Evolutionary conservation across 2,329 filamentous ascomycete species (phyloP).

Genomic region (Coniella vitis): DNA sequence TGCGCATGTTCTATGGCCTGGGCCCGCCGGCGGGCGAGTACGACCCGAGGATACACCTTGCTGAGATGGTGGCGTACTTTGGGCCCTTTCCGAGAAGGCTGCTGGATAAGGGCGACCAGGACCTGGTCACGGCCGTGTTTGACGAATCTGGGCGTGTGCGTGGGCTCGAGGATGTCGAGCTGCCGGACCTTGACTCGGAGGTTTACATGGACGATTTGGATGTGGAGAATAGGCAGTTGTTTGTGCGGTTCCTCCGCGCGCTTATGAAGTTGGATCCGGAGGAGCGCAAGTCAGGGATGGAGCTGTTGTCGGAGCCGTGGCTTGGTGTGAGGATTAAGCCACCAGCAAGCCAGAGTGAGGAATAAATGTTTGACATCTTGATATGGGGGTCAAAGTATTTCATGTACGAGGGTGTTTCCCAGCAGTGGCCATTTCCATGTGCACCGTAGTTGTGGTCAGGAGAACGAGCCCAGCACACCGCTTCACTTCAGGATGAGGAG

Average conservation of each 20-base stretch:
- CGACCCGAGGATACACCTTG: constrained; percentile 1
- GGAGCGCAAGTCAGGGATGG: not conserved
- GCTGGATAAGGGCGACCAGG: not conserved
- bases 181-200: not conserved
- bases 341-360: not conserved
- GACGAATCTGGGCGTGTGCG: not conserved
- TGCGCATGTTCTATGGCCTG: constrained; percentile 1
- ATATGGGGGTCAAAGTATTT: too few relatives aligned
- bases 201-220: not conserved
- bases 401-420: too few relatives aligned
- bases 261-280: not conserved
- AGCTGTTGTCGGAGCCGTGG: not conserved
- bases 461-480: too few relatives aligned
- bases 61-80: not conserved
- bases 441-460: too few relatives aligned
- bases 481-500: too few relatives aligned
- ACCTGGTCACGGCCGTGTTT: not conserved
- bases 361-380: too few relatives aligned
- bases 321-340: not conserved
- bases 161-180: not conserved
- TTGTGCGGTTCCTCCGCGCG: not conserved
- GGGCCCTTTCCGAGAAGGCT: not conserved
- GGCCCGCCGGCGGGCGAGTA: not conserved
- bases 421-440: too few relatives aligned
- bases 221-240: not conserved